Base-by-base conservation (phyloP, 495 filamentous ascomycete species). In the Letharia lupina region DNA sequence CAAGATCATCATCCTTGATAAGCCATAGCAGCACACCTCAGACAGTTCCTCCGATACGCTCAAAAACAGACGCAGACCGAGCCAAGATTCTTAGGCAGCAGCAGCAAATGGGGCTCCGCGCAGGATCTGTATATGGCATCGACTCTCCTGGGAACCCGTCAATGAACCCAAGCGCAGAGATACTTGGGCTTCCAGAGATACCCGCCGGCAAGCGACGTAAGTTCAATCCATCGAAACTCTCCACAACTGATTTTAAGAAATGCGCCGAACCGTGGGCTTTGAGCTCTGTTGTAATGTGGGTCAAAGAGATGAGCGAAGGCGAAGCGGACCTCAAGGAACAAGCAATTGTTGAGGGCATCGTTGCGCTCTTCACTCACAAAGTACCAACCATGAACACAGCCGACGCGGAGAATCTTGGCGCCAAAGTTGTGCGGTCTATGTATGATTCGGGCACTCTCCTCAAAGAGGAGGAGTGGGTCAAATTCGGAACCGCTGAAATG, bases 331-430 rank as follows among this genome's bases (percentile, higher is more conserved):
- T 99, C 33, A 90, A 89, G 70, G 83, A 89, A 71, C 87, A 89
- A 64, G 86, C 88, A 8, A 83, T 98, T 57, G 86, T 89, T 42
- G 92, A 97, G 62, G 93, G 89, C 3, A 84, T 98, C 52, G 87
- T 96, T 33, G 90, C 87, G 12, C 79, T 99, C 31, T 98, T 99
- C 73, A 96, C 92, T 20, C 86, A 92, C 77, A 96, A 96, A 75
- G 92, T 99, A 3, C 92, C 95, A 2, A 99, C 93, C 0, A 98
- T 99, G 94, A 98, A 99, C 71, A 92, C 91, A 57, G 92, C 94
- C 3, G 94, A 98, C 80, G 95, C 95, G 3, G 94, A 99, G 73
- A 87, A 88, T 10, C 79, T 99, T 31, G 89, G 89, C 58, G 83
- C 86, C 56, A 86, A 83, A 60, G 90, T 96, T 2, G 89, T 96